Base-by-base conservation (phyloP, 768 basidiomycete genomes). In the Lactifluus pinguis region DNA sequence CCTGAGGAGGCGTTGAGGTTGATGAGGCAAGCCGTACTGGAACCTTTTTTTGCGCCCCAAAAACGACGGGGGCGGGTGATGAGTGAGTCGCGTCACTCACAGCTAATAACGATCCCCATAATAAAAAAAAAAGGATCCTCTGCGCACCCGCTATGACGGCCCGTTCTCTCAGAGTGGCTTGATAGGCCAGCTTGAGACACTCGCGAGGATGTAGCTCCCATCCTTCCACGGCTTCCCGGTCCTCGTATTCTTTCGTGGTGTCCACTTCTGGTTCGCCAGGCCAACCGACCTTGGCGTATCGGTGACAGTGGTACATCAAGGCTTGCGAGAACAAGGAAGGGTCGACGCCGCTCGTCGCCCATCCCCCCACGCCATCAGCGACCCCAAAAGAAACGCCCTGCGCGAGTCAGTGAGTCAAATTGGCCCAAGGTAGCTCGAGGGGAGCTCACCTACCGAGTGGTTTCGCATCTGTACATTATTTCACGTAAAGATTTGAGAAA, bases 361-460 rank as follows among this genome's bases (percentile, higher is more conserved):
- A 98, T 19, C 94, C 93, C 2, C 93, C 93, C 4, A 97, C 93
- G 19, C 94, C 94, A 67, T 98, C 94, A 42, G 93, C 90, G 5
- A 97, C 82, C 41, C 91, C 92, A 55, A 97, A 77, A 2, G 87
- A 81, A 32, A 90, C 70, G 25, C 89, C 88, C 88, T 91, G 34
- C 25, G 21, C 47, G 19, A 45, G 55, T 36, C 49, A 49, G 54
- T 67, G 67, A 57, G 56, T 54, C 49, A 58, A 58, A 62, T 54
- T 64, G 25, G 21, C 41, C 39, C 38, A 29, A 29, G 39, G 45
- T 34, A 15, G 32, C 36, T 34, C 53, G 34, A 41, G 30, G 25
- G 25, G 51, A 56, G 61, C 71, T 66, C 67, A 80, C 85, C 75
- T 77, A 92, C 89, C 77, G 89, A 91, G 58, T 77, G 75, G 69